Evolutionary conservation across 2,329 filamentous ascomycete species (phyloP).

Genomic region (Scedosporium dehoogii): DNA sequence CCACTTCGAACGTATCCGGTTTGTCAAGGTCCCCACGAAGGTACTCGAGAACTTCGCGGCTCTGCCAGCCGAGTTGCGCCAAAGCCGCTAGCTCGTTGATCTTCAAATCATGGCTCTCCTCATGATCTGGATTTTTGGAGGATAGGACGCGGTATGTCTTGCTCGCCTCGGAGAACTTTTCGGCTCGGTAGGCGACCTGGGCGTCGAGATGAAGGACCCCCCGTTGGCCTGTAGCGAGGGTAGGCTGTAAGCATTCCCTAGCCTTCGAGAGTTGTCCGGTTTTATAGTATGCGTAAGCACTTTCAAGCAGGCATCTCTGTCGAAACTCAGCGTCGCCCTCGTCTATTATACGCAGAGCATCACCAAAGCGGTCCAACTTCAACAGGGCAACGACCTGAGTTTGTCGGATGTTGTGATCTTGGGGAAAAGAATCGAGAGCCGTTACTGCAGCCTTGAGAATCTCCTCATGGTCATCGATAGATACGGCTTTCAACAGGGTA

Average conservation of each 20-base stretch:
- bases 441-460: slow-evolving; percentile 55
- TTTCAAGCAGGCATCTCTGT: slow-evolving; percentile 54
- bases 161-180: slow-evolving; percentile 60
- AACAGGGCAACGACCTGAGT: slow-evolving; percentile 65
- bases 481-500: slow-evolving; percentile 42
- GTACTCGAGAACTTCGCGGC: not conserved
- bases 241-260: slow-evolving; percentile 6
- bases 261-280: slow-evolving; percentile 59
- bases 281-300: slow-evolving; percentile 79
- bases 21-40: slow-evolving; percentile 35
- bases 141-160: slow-evolving; percentile 53
- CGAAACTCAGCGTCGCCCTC: slow-evolving; percentile 52
- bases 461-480: slow-evolving; percentile 63
- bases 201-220: slow-evolving; percentile 45
- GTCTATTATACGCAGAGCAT: slow-evolving; percentile 60
- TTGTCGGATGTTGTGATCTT: slow-evolving; percentile 50
- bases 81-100: slow-evolving; percentile 67
- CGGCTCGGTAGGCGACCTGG: slow-evolving; percentile 64
- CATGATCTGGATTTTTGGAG: slow-evolving; percentile 30
- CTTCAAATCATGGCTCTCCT: slow-evolving; percentile 62
- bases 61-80: slow-evolving; percentile 62
- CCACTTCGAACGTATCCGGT: slow-evolving; percentile 55
- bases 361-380: slow-evolving; percentile 73
- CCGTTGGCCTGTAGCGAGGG: slow-evolving; percentile 17
- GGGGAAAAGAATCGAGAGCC: slow-evolving; percentile 51